A percentile compares a stretch with the other conserved stretches of the same genome.
phyloP scores from a whole-genome alignment of 352 stramenopile species.

The Pythium folliculosum region DNA sequence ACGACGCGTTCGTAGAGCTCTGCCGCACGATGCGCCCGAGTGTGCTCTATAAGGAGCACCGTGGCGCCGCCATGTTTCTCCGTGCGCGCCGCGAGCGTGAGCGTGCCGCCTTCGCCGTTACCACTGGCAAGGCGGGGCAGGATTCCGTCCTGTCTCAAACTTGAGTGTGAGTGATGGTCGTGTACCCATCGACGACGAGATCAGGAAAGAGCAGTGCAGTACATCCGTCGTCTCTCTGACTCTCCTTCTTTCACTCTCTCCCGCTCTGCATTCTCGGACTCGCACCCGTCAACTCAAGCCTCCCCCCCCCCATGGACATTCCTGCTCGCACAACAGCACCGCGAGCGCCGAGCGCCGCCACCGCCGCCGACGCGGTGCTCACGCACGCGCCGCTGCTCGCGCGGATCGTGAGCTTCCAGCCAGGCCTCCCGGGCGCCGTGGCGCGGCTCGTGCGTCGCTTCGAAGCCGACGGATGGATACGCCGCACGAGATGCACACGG shows the following conservation, averaged over 20 bases:
- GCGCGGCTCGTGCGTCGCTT: background rate
- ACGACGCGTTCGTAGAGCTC: background rate
- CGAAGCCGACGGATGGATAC: background rate
- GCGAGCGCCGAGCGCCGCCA: background rate
- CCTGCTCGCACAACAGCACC: too few relatives aligned
- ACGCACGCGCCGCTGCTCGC: background rate
- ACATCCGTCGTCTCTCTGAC: too few relatives aligned
- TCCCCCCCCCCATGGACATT: background rate
- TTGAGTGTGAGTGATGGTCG: background rate
- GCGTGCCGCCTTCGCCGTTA: too few relatives aligned
- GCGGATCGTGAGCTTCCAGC: background rate
- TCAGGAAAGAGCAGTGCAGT: too few relatives aligned
- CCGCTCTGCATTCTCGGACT: too few relatives aligned
- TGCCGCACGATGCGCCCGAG: background rate
- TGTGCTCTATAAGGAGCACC: too few relatives aligned
- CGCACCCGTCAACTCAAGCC: too few relatives aligned
- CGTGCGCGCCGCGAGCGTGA: too few relatives aligned
- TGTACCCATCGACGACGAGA: background rate
- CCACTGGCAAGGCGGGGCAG: too few relatives aligned
- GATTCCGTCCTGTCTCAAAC: too few relatives aligned
- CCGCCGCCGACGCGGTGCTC: background rate
- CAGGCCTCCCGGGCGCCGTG: background rate
- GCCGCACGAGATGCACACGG: background rate
- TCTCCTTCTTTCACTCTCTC: background rate
- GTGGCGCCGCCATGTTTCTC: too few relatives aligned